Evolutionary conservation across 2,329 filamentous ascomycete genomes (phyloP), one percentile per base, ranked within the genome.

Genomic region (Epichloe glyceriae): DNA sequence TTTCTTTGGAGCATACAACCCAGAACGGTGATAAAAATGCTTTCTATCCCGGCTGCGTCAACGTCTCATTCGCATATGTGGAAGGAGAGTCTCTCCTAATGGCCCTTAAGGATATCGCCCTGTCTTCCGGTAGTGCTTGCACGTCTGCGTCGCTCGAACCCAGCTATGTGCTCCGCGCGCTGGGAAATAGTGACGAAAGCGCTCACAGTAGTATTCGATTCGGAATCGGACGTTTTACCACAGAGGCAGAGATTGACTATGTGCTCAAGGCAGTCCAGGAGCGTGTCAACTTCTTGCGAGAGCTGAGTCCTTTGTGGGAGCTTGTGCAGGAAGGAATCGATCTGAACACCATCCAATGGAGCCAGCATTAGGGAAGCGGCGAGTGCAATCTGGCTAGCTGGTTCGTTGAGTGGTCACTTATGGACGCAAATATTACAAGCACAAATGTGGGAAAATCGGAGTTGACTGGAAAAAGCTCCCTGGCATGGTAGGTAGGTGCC

Each of bases 191-290:
- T 58, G 93, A 98, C 61, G 93, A 98, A 72, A 96, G 86, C 60
- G 93, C 93, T 8, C 93, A 98, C 72, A 95, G 88, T 70, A 95
- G 89, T 73, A 98, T 98, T 60, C 82, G 93, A 51, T 98, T 98
- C 59, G 93, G 93, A 46, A 97, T 98, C 62, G 93, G 93, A 33
- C 85, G 93, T 7, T 98, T 97, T 71, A 98, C 93, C 3, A 95
- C 93, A 0, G 88, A 96, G 62, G 78, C 75, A 30, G 93, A 98
- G 73, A 95, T 98, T 55, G 91, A 98, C 67, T 98, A 98, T 63
- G 93, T 98, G 11, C 74, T 98, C 52, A 93, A 95, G 72, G 91
- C 93, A 0, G 93, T 98, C 1, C 80, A 79, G 66, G 88, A 95
- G 65, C 81, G 93, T 49, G 93, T 98, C 42, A 85, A 82, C 15